Conservation (phyloP, 352 stramenopile species). For the Pythium brassicae region DNA sequence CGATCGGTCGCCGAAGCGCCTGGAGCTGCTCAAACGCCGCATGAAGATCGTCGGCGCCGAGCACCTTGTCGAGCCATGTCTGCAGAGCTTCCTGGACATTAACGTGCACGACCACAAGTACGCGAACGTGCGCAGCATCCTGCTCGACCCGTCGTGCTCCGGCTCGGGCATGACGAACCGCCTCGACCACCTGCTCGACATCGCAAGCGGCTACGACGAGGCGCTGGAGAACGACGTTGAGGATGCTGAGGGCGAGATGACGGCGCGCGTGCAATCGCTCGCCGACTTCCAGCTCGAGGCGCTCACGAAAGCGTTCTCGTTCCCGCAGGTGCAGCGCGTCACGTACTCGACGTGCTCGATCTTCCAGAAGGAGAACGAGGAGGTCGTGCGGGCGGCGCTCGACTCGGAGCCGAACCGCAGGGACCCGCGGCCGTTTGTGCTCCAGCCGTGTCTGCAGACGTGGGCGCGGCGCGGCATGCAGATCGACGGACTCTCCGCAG, state of each 20-base stretch:
- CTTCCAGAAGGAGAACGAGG: conserved; percentile 95
- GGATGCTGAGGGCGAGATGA: conserved; percentile 41
- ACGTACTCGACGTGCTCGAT: conserved; percentile 98
- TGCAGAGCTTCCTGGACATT: conserved; percentile 92
- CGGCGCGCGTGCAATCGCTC: conserved; percentile 87
- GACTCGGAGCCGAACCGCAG: conserved; percentile 41
- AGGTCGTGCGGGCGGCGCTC: conserved; percentile 89
- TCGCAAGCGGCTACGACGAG: conserved; percentile 59
- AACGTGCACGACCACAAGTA: conserved; percentile 73
- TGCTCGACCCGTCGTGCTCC: conserved; percentile 96
- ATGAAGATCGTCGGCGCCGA: conserved; percentile 83
- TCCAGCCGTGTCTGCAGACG: conserved; percentile 57
- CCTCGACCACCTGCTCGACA: conserved; percentile 89
- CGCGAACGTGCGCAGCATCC: conserved; percentile 86
- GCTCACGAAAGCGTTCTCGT: conserved; percentile 92
- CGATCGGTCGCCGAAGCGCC: conserved; percentile 86
- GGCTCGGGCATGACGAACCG: conserved; percentile 95
- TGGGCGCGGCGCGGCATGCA: conserved; percentile 74
- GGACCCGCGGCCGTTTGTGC: conserved; percentile 50
- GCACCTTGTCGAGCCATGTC: conserved; percentile 71
- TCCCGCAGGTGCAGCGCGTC: conserved; percentile 91
- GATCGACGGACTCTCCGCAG: conserved; percentile 45
- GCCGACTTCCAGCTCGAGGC: conserved; percentile 93
- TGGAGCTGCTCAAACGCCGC: conserved; percentile 84
- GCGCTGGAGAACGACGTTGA: conserved; percentile 24